Evolutionary conservation across 495 filamentous ascomycete genomes (phyloP).

Genomic region (Eremomyces bilateralis): DNA sequence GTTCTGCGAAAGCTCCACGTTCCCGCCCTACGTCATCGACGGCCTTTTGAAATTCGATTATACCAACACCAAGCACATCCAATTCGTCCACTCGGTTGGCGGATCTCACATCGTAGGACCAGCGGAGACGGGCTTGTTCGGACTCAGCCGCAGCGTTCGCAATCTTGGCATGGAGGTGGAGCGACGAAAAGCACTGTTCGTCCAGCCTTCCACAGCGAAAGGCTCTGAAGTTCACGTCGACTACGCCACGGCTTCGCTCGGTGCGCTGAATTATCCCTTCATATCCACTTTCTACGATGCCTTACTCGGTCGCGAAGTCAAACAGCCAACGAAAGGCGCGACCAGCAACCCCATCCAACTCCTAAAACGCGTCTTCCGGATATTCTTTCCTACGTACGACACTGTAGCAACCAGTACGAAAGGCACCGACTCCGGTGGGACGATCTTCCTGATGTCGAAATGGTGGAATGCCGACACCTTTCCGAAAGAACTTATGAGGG

Average conservation of each 20-base stretch:
- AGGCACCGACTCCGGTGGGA: constrained; percentile 39
- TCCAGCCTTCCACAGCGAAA: too few relatives aligned
- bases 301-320: constrained; percentile 35
- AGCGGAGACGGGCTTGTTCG: constrained; percentile 45
- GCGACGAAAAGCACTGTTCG: background rate
- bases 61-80: constrained; percentile 36
- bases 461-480: constrained; percentile 49
- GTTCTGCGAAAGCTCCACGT: constrained; percentile 44
- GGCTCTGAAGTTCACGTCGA: constrained; percentile 22
- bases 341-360: constrained; percentile 7
- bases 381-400: constrained; percentile 65
- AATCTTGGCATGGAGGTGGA: constrained; percentile 28
- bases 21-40: constrained; percentile 37
- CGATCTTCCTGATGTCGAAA: constrained; percentile 49
- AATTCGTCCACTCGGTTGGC: constrained; percentile 64
- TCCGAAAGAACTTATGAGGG: constrained; percentile 44
- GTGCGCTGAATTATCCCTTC: constrained; percentile 45
- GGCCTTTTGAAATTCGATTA: constrained; percentile 56
- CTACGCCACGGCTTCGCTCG: constrained; percentile 49
- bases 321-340: constrained; percentile 8
- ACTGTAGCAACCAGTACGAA: constrained; percentile 46
- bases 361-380: constrained; percentile 33
- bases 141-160: constrained; percentile 38
- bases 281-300: constrained; percentile 53
- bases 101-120: constrained; percentile 26